Base-by-base conservation (phyloP, 2,329 filamentous ascomycete species). In the Nothopassalora personata region DNA sequence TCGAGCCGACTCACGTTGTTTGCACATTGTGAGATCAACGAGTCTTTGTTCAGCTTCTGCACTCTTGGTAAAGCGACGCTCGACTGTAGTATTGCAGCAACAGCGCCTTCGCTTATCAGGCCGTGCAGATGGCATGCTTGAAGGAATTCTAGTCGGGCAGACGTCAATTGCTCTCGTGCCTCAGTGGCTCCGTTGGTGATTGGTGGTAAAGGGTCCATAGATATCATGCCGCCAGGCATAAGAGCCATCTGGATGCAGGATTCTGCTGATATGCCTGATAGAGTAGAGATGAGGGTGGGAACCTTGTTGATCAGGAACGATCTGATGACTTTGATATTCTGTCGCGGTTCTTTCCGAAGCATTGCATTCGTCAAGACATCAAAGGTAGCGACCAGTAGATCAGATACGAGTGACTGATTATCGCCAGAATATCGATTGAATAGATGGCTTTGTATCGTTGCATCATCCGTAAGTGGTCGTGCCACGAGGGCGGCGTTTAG, bases 61-160 rank as follows among this genome's bases (percentile, higher is more conserved):
- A 87, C 83, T 27, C 86, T 83, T 1, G 91, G 89, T 52, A 92
- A 78, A 39, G 86, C 88, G 64, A 90, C 86, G 77, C 94, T 89
- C 27, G 91, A 87, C 67, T 96, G 91, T 1, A 97, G 77, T 9
- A 99, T 82, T 4, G 83, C 83, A 70, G 93, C 86, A 15, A 96
- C 89, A 53, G 87, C 89, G 34, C 85, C 81, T 64, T 91, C 86
- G 0, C 86, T 84, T 27, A 97, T 86, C n/a, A 99, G 79, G 0
- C 86, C 86, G 72, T 97, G 92, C 43, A 97, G 80, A 56, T 90
- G 90, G 71, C 94, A 99, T 0, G 93, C 87, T 64, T 95, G 94
- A 45, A 96, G 83, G 65, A 97, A 97, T 61, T 97, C 79, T 75
- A 88, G 89, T 28, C 87, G 83, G 30, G 90, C 90, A 60, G 86